phyloP scores from a whole-genome alignment of 2,329 filamentous ascomycete genomes.

The Cladosporium velox region DNA sequence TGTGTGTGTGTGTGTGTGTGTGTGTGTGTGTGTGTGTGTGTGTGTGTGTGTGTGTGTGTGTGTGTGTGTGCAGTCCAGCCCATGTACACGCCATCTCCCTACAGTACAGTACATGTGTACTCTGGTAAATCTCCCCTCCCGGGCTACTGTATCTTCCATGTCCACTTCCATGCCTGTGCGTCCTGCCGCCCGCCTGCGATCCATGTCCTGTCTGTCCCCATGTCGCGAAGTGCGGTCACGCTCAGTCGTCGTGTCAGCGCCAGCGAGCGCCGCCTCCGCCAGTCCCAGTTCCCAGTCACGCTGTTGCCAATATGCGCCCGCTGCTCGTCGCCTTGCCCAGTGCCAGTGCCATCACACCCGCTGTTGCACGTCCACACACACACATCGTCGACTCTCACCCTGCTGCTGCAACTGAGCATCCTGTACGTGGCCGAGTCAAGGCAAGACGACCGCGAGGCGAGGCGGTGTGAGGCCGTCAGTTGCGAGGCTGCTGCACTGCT shows the following conservation, averaged over 20 bases:
- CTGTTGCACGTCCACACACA: slow-evolving; percentile 15
- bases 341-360: slow-evolving; percentile 8
- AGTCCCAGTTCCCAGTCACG: background rate
- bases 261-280: slow-evolving; percentile 2
- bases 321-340: background rate
- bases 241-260: background rate
- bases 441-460: slow-evolving; percentile 2
- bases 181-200: background rate
- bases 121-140: background rate
- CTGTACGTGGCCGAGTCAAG: slow-evolving; percentile 13
- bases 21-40: background rate
- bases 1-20: background rate
- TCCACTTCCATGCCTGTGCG: background rate
- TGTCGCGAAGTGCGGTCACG: background rate
- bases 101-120: background rate
- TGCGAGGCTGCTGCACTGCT: slow-evolving; percentile 2
- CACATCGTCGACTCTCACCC: background rate
- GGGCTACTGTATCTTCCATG: background rate
- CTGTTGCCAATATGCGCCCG: background rate
- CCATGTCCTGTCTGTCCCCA: background rate
- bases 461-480: slow-evolving; percentile 13
- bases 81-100: background rate
- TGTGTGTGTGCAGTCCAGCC: background rate
- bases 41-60: background rate
- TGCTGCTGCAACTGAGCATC: background rate